Evolutionary conservation across 495 filamentous ascomycete genomes (phyloP).

Genomic region (Schizothecium vesticola): DNA sequence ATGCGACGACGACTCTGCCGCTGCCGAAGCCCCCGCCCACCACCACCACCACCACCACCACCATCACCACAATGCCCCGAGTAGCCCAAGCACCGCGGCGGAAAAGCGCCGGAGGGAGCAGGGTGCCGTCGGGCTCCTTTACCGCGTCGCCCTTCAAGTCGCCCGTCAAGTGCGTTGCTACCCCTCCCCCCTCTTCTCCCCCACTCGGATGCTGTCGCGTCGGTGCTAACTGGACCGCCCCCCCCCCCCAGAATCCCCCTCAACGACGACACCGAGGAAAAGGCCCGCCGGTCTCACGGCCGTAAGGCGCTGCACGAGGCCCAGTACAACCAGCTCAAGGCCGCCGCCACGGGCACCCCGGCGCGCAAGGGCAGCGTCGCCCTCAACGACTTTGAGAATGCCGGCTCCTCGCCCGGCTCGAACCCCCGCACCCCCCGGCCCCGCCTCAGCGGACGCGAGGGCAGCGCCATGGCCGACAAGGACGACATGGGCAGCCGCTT

Average conservation of each 20-base stretch:
- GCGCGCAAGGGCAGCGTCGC: slow-evolving; percentile 61
- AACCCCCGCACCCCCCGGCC: slow-evolving; percentile 55
- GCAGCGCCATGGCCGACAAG: slow-evolving; percentile 42
- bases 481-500: slow-evolving; percentile 43
- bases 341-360: slow-evolving; percentile 71
- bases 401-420: slow-evolving; percentile 43
- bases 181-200: background rate
- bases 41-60: slow-evolving; percentile 4
- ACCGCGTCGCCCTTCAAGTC: slow-evolving; percentile 56
- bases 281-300: slow-evolving; percentile 79
- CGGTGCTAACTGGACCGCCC: background rate
- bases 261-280: slow-evolving; percentile 92
- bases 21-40: background rate
- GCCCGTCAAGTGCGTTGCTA: slow-evolving; percentile 58
- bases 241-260: slow-evolving; percentile 63
- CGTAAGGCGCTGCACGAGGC: slow-evolving; percentile 83
- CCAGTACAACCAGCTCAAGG: slow-evolving; percentile 86
- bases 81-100: slow-evolving; percentile 57
- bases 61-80: slow-evolving; percentile 59
- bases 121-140: slow-evolving; percentile 39
- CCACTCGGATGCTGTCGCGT: background rate
- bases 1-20: slow-evolving; percentile 5
- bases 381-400: slow-evolving; percentile 57
- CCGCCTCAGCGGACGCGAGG: slow-evolving; percentile 48
- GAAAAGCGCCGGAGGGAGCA: slow-evolving; percentile 37